These are phyloP conservation scores for Coleophoma eucalyptorum DNA, from an alignment of 2,329 filamentous ascomycete species.

Conservation along the genomic window DNA sequence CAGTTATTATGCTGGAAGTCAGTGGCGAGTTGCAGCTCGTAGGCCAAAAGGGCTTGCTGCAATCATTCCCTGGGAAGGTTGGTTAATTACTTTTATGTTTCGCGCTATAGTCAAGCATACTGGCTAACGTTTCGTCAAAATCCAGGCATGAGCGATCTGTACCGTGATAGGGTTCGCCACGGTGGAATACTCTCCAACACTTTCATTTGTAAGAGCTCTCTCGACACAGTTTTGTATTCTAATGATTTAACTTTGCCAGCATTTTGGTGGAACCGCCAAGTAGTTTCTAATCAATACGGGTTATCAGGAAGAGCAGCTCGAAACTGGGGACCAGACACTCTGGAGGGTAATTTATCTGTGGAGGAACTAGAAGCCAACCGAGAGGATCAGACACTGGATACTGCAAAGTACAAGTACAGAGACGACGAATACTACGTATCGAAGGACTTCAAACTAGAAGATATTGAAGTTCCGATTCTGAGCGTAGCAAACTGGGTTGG, in stretches of 20 bases:
- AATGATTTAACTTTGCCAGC: neutral
- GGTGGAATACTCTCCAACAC: slow-evolving; percentile 56
- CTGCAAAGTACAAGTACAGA: slow-evolving; percentile 48
- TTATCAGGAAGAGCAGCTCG: slow-evolving; percentile 39
- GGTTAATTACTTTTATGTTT: neutral
- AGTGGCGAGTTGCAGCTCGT: slow-evolving; percentile 47
- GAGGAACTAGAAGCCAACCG: slow-evolving; percentile 39
- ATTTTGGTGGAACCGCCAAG: slow-evolving; percentile 66
- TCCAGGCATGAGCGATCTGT: slow-evolving; percentile 51
- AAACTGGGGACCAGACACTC: slow-evolving; percentile 34
- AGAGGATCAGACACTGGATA: slow-evolving; percentile 38
- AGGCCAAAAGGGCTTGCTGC: slow-evolving; percentile 42
- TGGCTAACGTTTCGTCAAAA: neutral
- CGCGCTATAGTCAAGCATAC: neutral
- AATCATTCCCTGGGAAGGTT: slow-evolving; percentile 47
- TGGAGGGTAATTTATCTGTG: slow-evolving; percentile 54
- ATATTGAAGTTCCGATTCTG: slow-evolving; percentile 65
- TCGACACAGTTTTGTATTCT: neutral
- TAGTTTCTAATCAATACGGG: slow-evolving; percentile 67
- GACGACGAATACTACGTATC: slow-evolving; percentile 33
- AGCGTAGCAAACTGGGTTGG: slow-evolving; percentile 59
- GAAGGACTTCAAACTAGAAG: slow-evolving; percentile 54
- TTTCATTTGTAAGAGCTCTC: slow-evolving; percentile 43
- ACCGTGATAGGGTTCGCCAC: slow-evolving; percentile 54
- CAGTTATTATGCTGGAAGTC: slow-evolving; percentile 25